Conservation (phyloP, 2,329 filamentous ascomycete species). For the Dactylellina drechsleri region DNA sequence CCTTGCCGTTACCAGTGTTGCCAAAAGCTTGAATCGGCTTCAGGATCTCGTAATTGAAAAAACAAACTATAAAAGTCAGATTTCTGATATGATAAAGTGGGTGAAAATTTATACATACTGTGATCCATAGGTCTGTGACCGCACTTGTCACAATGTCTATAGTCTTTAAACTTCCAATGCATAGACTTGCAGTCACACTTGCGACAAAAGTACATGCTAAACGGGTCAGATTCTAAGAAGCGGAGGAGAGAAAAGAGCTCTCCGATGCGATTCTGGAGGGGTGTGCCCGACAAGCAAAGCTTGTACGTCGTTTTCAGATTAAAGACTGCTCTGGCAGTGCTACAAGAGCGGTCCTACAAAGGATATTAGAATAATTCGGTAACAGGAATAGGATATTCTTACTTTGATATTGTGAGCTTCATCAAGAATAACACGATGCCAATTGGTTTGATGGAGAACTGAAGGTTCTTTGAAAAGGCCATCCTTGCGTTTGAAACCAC, state of each 20-base stretch:
- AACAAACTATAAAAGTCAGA: constrained; percentile 72
- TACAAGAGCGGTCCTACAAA: constrained; percentile 77
- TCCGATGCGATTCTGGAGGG: constrained; percentile 94
- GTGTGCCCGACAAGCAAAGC: constrained; percentile 95
- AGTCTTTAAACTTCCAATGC: constrained; percentile 72
- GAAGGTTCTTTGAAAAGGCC: constrained; percentile 82
- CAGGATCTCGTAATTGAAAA: constrained; percentile 94
- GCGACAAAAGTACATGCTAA: constrained; percentile 94
- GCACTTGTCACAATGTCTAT: constrained; percentile 56
- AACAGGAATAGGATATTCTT: constrained; percentile 31
- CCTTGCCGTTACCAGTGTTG: constrained; percentile 71
- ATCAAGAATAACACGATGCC: constrained; percentile 91
- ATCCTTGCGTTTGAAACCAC: constrained; percentile 84
- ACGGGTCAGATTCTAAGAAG: constrained; percentile 87
- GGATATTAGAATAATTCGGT: background rate
- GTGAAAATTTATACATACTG: constrained; percentile 14
- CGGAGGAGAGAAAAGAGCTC: constrained; percentile 95
- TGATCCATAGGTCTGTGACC: constrained; percentile 58
- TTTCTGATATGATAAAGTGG: constrained; percentile 59
- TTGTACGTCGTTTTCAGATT: constrained; percentile 87
- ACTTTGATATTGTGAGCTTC: constrained; percentile 95
- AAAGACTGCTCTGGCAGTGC: constrained; percentile 94
- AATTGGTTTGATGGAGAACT: constrained; percentile 83
- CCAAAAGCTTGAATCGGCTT: constrained; percentile 78
- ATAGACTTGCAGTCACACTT: constrained; percentile 80